phyloP scores from a whole-genome alignment of 2,329 filamentous ascomycete species.

The Fusarium acutatum region DNA sequence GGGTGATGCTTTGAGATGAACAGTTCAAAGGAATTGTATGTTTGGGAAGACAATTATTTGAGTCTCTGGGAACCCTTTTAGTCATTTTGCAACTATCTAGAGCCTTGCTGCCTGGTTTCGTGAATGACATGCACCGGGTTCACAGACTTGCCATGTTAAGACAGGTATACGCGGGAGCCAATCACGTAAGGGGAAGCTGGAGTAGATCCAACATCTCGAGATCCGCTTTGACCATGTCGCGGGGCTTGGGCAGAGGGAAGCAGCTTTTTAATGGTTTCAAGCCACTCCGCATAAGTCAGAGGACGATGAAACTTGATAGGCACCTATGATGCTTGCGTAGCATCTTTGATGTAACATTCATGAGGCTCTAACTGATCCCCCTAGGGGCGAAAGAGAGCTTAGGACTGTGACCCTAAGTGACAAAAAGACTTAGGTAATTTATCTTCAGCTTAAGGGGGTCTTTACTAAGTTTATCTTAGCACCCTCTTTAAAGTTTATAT shows the following conservation, averaged over 20 bases:
- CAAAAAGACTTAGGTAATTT: too few species aligned
- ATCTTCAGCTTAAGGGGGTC: accelerated
- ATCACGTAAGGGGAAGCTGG: background rate
- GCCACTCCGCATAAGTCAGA: background rate
- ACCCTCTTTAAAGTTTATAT: accelerated
- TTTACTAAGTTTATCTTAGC: background rate
- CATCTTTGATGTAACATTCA: too few species aligned
- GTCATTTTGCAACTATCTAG: background rate
- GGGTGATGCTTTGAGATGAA: background rate
- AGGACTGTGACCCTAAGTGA: too few species aligned
- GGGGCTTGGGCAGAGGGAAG: background rate
- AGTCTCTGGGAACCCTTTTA: accelerated
- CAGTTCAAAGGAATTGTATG: background rate
- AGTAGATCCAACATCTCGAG: background rate
- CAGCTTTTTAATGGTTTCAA: background rate
- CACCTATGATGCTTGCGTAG: background rate
- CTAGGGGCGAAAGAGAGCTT: too few species aligned
- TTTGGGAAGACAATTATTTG: background rate
- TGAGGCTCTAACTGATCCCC: background rate
- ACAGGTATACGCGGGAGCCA: background rate
- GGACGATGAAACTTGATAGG: background rate
- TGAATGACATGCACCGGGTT: background rate
- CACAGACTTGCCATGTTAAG: background rate
- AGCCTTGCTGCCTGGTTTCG: background rate
- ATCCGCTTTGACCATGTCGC: background rate